Evolutionary conservation across 2,329 filamentous ascomycete species (phyloP), one percentile per base, ranked within the genome.

Genomic region (Cordyceps tenuipes): DNA sequence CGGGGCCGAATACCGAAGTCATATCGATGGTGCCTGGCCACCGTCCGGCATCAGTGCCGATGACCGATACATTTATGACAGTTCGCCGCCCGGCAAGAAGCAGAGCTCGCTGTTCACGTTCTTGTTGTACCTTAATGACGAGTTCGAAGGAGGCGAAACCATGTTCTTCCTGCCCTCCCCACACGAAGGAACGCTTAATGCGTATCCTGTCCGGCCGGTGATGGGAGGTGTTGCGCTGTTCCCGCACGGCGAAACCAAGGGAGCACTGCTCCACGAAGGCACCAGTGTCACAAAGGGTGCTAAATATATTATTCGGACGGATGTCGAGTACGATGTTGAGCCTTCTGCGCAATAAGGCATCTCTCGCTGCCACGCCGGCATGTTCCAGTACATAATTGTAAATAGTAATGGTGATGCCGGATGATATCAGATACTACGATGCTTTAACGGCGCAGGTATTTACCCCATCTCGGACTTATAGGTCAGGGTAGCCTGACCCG

Each of bases 1-100:
- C 1, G 86, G 86, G 0, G 87, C 87, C 0, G 87, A 89, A 68
- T 90, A 90, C 66, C 76, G 87, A 8, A 84, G 82, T 61, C 87
- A 89, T 64, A 88, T 90, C 61, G 77, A 90, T 64, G 87, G 87
- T 8, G 87, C 86, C 0, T 90, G 87, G 87, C 87, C 87, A 13
- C 86, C 87, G 0, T 89, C 86, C 0, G 84, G 84, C 2, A 84
- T 89, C 49, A 71, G 79, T 1, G 26, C 81, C 0, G 76, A 79
- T 56, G 78, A 82, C 63, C 79, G 74, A 1, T 89, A 89, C 60
- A 76, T 86, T 3, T 90, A 89, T 69, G 87, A 90, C 64, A 73
- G 80, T 1, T 89, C 86, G 1, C 85, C 86, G 0, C 62, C 76
- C 1, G 75, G 74, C 0, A 79, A 79, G 34, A 83, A 79, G 64